Evolutionary conservation across 306 rosid species (phyloP).

Genomic region (Dalbergia cochinchinensis): DNA sequence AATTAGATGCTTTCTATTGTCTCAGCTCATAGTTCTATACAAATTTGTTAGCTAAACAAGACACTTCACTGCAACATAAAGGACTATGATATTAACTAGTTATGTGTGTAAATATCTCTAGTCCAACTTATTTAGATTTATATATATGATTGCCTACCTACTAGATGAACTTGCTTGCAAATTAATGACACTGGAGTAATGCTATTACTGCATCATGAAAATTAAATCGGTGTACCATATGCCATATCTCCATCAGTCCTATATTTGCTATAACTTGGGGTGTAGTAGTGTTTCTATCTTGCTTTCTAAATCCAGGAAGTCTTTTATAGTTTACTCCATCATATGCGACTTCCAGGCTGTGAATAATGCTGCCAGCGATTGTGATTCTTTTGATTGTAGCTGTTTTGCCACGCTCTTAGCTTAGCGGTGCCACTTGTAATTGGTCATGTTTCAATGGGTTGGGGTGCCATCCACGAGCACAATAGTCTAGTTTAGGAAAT

Average conservation of each 20-base stretch:
- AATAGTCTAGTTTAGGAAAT: not conserved
- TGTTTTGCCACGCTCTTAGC: not conserved
- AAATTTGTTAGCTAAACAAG: conserved; percentile 8
- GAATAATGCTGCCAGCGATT: not conserved
- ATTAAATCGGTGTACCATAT: not conserved
- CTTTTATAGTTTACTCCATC: not conserved
- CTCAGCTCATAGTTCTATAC: not conserved
- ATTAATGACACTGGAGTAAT: conserved; percentile 3
- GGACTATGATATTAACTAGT: conserved; percentile 25
- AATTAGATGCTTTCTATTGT: not conserved
- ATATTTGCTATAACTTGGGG: not conserved
- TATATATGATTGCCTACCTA: conserved; percentile 35
- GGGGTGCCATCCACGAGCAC: not conserved
- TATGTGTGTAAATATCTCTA: not conserved
- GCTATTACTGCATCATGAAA: conserved; percentile 21
- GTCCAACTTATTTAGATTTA: not conserved
- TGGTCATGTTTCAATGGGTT: not conserved
- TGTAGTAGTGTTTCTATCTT: not conserved
- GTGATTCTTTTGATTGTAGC: not conserved
- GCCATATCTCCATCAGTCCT: conserved; percentile 38
- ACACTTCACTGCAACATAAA: not conserved
- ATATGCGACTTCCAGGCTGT: not conserved
- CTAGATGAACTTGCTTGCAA: conserved; percentile 30
- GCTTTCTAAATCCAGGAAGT: not conserved
- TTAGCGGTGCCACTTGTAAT: too few relatives aligned